Evolutionary conservation across 2,329 filamentous ascomycete species (phyloP).

Genomic region (Colletotrichum tanaceti): DNA sequence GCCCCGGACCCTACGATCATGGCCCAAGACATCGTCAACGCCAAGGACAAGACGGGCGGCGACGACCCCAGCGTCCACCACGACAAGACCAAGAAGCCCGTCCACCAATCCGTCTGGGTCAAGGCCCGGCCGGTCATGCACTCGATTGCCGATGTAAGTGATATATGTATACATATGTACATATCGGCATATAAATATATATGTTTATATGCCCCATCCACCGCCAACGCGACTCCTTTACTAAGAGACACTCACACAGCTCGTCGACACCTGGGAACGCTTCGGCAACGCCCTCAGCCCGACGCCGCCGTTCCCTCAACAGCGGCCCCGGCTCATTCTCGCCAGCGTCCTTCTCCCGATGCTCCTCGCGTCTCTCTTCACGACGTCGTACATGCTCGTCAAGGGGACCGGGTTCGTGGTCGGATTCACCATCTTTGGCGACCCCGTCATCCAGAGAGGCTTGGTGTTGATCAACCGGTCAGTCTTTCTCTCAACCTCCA

Average conservation of each 20-base stretch:
- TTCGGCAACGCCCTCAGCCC: conserved; percentile 70
- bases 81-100: conserved; percentile 83
- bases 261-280: conserved; percentile 63
- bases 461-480: conserved; percentile 69
- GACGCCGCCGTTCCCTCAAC: conserved; percentile 69
- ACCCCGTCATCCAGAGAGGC: conserved; percentile 74
- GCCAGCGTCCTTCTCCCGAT: conserved; percentile 64
- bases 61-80: conserved; percentile 62
- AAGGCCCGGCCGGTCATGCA: conserved; percentile 81
- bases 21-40: conserved; percentile 53
- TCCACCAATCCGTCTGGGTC: conserved; percentile 81
- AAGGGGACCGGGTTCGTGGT: conserved; percentile 74
- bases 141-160: conserved; percentile 57
- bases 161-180: no score
- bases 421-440: conserved; percentile 84
- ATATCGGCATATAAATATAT: no score
- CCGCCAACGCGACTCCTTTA: background rate
- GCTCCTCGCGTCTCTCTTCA: conserved; percentile 63
- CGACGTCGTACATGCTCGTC: conserved; percentile 68
- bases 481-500: conserved; percentile 41
- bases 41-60: conserved; percentile 59
- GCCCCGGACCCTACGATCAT: conserved; percentile 63
- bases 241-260: conserved; percentile 14
- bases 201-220: rapidly evolving
- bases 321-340: conserved; percentile 65